Base-by-base conservation (phyloP, 1,139 yeast species). In the Pichia sp. region DNA sequence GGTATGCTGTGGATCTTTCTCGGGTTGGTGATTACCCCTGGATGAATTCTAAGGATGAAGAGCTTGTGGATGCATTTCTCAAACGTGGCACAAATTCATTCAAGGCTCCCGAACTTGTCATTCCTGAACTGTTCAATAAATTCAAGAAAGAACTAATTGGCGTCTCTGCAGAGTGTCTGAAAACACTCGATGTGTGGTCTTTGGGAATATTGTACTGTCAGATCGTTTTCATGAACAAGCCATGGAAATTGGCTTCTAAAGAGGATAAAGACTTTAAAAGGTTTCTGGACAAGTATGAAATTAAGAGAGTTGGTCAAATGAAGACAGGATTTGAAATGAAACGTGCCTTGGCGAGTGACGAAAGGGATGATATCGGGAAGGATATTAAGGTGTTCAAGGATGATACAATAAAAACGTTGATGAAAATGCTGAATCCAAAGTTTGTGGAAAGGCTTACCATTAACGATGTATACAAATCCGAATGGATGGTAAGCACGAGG, bases 21-120 rank as follows among this genome's bases (percentile, higher is more conserved):
- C 46, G 51, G 6, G 14, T 51, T 4, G 39, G 38, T 4, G 27
- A 32, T 8, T 53, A 51, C 34, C 47, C 47, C 5, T 20, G 49
- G 8, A 40, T 45, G 1, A 53, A 58, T 28, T n/a, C n/a, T n/a
- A n/a, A n/a, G n/a, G n/a, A n/a, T n/a, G n/a, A n/a, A n/a, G n/a
- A n/a, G n/a, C n/a, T n/a, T n/a, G n/a, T n/a, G n/a, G n/a, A 22
- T 4, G 57, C 59, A 2, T 54, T 52, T 25, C 42, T 70, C 11
- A 56, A 51, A 33, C 58, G 69, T 41, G 80, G 80, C 1, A 74
- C 80, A 2, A 62, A 60, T 25, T 66, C 74, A 16, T 74, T 72
- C 52, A 74, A 72, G 48, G 72, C 79, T 0, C 79, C 80, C 0
- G 79, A 74, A 48, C 48, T 72, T 28, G 67, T 64, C 44, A 44